Evolutionary conservation across 805 yeast genomes (phyloP).

Genomic region (Wickerhamomyces hampshirensis): DNA sequence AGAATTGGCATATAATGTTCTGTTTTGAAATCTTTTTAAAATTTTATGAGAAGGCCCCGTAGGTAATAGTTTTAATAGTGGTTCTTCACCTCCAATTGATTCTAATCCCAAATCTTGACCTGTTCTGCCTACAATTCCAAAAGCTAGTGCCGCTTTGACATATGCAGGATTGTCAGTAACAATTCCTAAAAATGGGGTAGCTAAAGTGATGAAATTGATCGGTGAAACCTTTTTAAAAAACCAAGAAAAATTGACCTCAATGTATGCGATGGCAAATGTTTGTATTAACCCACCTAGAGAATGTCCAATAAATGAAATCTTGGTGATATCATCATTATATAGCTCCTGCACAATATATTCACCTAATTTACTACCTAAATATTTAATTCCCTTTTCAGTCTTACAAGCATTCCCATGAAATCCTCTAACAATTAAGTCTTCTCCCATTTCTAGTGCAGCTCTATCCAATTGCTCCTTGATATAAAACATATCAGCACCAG

Average conservation of each 20-base stretch:
- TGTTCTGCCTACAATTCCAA: constrained; percentile 76
- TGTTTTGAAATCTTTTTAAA: constrained; percentile 48
- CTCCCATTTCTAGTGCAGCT: constrained; percentile 34
- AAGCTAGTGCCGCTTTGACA: constrained; percentile 60
- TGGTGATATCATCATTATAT: constrained; percentile 38
- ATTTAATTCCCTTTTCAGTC: constrained; percentile 75
- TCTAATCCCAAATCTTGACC: constrained; percentile 73
- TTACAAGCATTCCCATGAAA: constrained; percentile 67
- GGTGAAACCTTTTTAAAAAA: constrained; percentile 58
- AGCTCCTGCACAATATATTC: constrained; percentile 53
- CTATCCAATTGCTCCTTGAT: constrained; percentile 63
- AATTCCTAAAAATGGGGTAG: constrained; percentile 73
- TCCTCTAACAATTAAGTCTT: constrained; percentile 62
- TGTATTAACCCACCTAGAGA: constrained; percentile 78
- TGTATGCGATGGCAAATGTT: constrained; percentile 71
- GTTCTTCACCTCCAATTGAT: constrained; percentile 38
- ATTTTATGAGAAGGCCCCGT: constrained; percentile 62
- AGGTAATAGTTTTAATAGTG: constrained; percentile 58
- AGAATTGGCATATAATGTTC: constrained; percentile 74
- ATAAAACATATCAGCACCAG: constrained; percentile 70
- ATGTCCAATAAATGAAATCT: constrained; percentile 73
- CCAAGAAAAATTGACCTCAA: constrained; percentile 63
- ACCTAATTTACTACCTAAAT: constrained; percentile 66
- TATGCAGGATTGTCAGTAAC: constrained; percentile 75
- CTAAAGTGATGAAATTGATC: constrained; percentile 64